Conservation (phyloP, 2,329 filamentous ascomycete genomes). For the Beauveria pseudobassiana region DNA sequence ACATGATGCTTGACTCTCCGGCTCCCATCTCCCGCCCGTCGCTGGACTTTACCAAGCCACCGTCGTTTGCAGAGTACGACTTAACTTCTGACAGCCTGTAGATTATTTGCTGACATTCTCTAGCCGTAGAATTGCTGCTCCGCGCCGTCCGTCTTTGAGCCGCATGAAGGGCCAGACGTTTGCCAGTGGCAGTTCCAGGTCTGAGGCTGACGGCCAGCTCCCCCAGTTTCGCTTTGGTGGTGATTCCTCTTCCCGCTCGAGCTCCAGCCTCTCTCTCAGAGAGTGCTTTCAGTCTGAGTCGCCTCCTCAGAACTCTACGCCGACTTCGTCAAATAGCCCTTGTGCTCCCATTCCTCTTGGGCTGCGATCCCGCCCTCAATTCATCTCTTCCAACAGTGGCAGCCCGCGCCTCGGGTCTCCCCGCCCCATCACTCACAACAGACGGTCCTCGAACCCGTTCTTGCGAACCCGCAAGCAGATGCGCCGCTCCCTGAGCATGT, state of each 20-base stretch:
- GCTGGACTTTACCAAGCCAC: constrained; percentile 41
- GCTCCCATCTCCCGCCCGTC: constrained; percentile 38
- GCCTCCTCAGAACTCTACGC: constrained; percentile 62
- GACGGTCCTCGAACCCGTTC: constrained; percentile 65
- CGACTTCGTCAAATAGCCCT: constrained; percentile 53
- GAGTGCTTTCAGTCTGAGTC: constrained; percentile 73
- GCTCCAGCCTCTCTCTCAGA: constrained; percentile 53
- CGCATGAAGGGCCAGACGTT: constrained; percentile 70
- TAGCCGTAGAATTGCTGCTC: constrained; percentile 59
- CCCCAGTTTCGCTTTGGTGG: constrained; percentile 69
- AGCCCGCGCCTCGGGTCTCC: constrained; percentile 68
- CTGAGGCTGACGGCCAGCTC: constrained; percentile 55
- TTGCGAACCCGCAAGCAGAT: constrained; percentile 79
- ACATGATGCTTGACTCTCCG: constrained; percentile 51
- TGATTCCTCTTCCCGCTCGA: constrained; percentile 22
- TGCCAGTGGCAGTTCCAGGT: constrained; percentile 53
- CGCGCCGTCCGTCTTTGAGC: constrained; percentile 67
- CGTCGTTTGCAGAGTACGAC: constrained; percentile 45
- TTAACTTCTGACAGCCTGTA: constrained; percentile 13
- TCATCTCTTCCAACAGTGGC: constrained; percentile 47
- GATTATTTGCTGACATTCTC: constrained; percentile 18
- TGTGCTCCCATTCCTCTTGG: constrained; percentile 47
- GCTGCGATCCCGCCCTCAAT: constrained; percentile 57
- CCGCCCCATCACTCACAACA: constrained; percentile 53
- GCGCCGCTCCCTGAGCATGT: constrained; percentile 94